Base-by-base conservation (phyloP, 1,139 yeast genomes). In the Waltiozyma sp. region DNA sequence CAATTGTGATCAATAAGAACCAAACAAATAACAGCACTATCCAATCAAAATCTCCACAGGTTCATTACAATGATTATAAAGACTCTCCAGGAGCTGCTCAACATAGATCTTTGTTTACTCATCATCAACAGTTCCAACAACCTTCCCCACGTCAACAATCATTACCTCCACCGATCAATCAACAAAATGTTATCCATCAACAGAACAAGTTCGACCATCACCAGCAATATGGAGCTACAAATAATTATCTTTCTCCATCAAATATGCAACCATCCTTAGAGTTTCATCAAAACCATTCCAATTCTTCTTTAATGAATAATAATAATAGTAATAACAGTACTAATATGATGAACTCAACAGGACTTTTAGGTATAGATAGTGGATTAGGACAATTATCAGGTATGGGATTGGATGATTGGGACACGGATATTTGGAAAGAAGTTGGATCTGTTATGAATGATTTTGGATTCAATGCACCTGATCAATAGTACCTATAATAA, bases 371-470 rank as follows among this genome's bases (percentile, higher is more conserved):
- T 26, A 13, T 13, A 4, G 28, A 13, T 13, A 26, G 4, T 26
- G 28, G 28, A 13, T 26, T 26, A 26, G n/a, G 23, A 5, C 23
- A 21, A 21, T 21, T 49, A 41, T 64, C 39, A 58, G 62, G 57
- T 6, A 26, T 26, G n/a, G 28, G 28, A 11, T 26, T 26, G 28
- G 72, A 66, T 43, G 65, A 64, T 40, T 72, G 81, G 73, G 78
- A 77, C 41, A 77, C 80, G 34, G 95, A 83, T 46, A 63, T 80
- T 54, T 87, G 95, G 89, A 83, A 82, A 57, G 95, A 89, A 57
- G 94, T 89, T 23, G 95, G 87, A 51, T 71, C 85, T 43, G 85
- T 89, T 47, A 87, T 89, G 96, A 85, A 85, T 54, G 96, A 88
- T 57, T 88, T 88, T 64, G 97, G 96, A 11, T 88, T 89, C 66